Evolutionary conservation across 78 protist genomes (phyloP).

Genomic region (Salpingoeca rosetta): DNA sequence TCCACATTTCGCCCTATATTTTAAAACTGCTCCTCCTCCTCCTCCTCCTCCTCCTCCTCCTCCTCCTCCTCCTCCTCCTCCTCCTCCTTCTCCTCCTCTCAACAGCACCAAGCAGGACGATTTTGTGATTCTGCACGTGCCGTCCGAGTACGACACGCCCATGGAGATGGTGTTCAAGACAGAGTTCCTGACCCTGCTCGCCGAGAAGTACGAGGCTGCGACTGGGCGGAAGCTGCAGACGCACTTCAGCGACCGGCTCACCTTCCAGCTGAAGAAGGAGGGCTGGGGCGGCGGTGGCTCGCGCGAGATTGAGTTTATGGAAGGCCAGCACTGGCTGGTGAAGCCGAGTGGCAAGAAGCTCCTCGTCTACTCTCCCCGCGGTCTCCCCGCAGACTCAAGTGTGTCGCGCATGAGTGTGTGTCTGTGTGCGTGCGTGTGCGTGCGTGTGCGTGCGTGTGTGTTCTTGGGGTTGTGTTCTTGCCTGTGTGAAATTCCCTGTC

Average conservation of each 20-base stretch:
- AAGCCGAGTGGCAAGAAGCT: neutral
- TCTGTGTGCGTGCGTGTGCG: slow-evolving; percentile 3
- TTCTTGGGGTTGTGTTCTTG: neutral
- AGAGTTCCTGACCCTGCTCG: slow-evolving; percentile 4
- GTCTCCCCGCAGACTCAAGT: neutral
- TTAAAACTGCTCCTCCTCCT: no score
- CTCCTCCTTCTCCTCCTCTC: neutral
- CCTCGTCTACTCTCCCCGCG: neutral
- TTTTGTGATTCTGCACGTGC: neutral
- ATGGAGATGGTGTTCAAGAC: slow-evolving; percentile 20
- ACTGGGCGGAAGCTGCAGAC: neutral
- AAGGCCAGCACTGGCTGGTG: no score
- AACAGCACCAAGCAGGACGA: neutral
- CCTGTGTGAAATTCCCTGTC: neutral
- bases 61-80: neutral
- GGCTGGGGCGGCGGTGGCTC: neutral
- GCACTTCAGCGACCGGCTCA: neutral
- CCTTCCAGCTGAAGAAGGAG: neutral
- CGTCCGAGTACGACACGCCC: slow-evolving; percentile 1
- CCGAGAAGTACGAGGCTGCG: neutral
- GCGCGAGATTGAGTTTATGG: neutral
- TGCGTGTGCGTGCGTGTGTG: neutral
- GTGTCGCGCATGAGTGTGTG: no score
- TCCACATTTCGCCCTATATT: neutral
- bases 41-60: no score